These are phyloP conservation scores for Mangifera indica DNA, from an alignment of 345 rosid genomes.

Conservation along the genomic window DNA sequence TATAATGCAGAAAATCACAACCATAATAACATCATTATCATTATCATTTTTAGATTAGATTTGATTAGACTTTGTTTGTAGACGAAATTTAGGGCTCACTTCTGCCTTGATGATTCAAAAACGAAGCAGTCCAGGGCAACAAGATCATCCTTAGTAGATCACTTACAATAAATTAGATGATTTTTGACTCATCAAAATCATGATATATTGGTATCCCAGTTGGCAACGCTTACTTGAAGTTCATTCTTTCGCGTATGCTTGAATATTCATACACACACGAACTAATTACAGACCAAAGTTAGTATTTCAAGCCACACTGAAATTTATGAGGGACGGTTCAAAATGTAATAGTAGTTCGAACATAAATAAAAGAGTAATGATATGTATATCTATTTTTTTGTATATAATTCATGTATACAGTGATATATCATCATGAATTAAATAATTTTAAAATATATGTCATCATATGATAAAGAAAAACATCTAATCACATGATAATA, in stretches of 20 bases:
- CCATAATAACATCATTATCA: background rate
- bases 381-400: no score
- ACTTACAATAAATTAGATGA: background rate
- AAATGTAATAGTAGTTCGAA: no score
- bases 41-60: background rate
- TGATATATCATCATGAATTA: no score
- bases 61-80: background rate
- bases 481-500: no score
- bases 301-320: no score
- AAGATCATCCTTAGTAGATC: slow-evolving; percentile 11
- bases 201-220: background rate
- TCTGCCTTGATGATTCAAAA: background rate
- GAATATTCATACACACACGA: background rate
- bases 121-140: slow-evolving; percentile 1
- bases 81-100: background rate
- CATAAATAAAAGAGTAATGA: no score
- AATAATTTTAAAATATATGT: no score
- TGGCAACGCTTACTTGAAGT: background rate
- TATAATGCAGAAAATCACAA: no score
- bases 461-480: no score
- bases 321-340: no score
- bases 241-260: background rate
- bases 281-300: background rate
- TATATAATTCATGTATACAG: no score
- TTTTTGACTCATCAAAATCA: background rate